Conservation (phyloP, 257 asterid genomes). For the Solanum chilense region DNA sequence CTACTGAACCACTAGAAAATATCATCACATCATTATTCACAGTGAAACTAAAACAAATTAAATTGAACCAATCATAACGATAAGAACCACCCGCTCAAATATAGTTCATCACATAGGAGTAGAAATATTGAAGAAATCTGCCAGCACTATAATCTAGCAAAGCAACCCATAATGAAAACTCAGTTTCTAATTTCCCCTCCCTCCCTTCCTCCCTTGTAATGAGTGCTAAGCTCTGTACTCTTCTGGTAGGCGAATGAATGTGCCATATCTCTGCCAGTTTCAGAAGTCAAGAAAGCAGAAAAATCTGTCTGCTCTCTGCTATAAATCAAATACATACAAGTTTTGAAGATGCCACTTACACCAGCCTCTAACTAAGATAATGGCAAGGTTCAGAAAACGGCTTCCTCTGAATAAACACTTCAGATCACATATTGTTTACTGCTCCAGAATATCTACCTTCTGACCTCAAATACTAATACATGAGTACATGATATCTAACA, state of each 20-base stretch:
- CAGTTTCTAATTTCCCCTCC: neutral
- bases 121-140: neutral
- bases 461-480: neutral
- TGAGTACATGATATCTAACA: neutral
- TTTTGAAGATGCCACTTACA: neutral
- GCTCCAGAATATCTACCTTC: neutral
- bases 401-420: neutral
- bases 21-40: neutral
- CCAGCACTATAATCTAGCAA: neutral
- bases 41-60: neutral
- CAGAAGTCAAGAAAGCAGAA: neutral
- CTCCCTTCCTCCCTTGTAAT: neutral
- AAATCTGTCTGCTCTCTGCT: neutral
- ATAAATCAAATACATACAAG: neutral
- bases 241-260: neutral
- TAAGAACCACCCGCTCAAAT: neutral
- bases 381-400: neutral
- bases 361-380: neutral
- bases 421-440: neutral
- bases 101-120: neutral
- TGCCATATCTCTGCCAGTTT: neutral
- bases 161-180: neutral
- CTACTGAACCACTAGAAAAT: neutral
- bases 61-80: neutral
- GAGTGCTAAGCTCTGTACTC: neutral